Conservation (phyloP, 1,139 yeast species). For the Arxiozyma telluris region DNA sequence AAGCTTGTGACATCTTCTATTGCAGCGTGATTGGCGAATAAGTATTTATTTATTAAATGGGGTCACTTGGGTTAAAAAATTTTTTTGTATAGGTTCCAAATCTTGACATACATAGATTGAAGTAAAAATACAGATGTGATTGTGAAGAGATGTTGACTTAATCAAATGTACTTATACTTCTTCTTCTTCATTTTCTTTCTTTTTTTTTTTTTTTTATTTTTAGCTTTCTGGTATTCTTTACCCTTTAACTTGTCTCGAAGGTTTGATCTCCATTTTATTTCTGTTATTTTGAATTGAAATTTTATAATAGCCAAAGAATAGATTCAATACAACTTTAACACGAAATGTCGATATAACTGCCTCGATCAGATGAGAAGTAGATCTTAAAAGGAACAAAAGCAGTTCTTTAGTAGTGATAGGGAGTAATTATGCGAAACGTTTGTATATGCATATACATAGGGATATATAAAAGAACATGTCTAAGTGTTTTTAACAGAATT, state of each 20-base stretch:
- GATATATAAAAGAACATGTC: background rate
- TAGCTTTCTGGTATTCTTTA: too few relatives aligned
- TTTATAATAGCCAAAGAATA: too few relatives aligned
- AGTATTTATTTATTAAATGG: background rate
- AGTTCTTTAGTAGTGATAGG: too few relatives aligned
- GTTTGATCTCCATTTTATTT: too few relatives aligned
- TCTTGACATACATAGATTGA: background rate
- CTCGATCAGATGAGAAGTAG: background rate
- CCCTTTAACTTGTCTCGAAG: background rate
- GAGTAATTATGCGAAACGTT: too few relatives aligned
- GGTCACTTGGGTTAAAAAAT: background rate
- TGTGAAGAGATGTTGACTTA: background rate
- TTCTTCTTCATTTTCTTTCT: background rate
- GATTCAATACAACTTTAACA: too few relatives aligned
- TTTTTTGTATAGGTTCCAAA: too few relatives aligned
- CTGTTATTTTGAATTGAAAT: too few relatives aligned
- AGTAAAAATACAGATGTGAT: background rate
- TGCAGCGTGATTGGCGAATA: background rate
- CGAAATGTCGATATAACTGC: background rate
- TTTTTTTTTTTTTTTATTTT: too few relatives aligned
- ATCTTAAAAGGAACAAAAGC: too few relatives aligned
- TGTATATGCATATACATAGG: background rate
- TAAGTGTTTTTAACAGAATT: conserved; percentile 5
- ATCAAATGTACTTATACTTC: background rate
- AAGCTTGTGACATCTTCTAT: conserved; percentile 9